A percentile compares a stretch with the other conserved stretches of the same genome.
Conservation (phyloP, 202 grass and related monocot genomes). For the Saccharum hybrid region DNA sequence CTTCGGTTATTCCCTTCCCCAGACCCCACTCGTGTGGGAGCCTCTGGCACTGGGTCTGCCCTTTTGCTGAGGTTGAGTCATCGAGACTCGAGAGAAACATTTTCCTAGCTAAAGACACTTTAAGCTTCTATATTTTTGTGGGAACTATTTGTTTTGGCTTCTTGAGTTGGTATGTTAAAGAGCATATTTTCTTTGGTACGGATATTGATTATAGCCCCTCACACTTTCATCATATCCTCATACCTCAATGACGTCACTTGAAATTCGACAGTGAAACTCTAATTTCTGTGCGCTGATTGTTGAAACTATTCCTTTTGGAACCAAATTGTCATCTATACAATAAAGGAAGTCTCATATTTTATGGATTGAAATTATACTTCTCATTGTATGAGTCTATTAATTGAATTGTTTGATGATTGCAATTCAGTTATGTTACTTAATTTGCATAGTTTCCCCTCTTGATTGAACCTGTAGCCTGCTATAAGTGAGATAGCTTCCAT, state of each 20-base stretch:
- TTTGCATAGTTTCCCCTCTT: constrained; percentile 8
- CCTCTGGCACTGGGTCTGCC: too few species aligned
- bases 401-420: constrained; percentile 21
- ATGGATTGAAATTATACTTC: constrained; percentile 11
- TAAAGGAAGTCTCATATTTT: constrained; percentile 19
- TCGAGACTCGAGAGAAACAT: neutral
- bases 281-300: neutral
- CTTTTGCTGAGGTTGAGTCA: neutral
- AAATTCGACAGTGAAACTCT: neutral
- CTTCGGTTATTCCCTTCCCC: too few species aligned
- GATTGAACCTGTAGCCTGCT: constrained; percentile 59
- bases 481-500: constrained; percentile 84
- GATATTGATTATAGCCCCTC: neutral
- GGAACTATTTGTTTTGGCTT: constrained; percentile 24
- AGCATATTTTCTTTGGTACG: constrained; percentile 6
- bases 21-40: too few species aligned
- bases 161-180: neutral
- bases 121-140: neutral
- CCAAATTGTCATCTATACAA: constrained; percentile 4
- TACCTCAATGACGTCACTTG: neutral
- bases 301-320: neutral
- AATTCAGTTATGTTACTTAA: constrained; percentile 33
- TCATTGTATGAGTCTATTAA: constrained; percentile 1
- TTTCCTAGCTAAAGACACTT: constrained; percentile 14
- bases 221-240: neutral